phyloP scores from a whole-genome alignment of 1,139 yeast species.

The Sugiyamaella novakii region DNA sequence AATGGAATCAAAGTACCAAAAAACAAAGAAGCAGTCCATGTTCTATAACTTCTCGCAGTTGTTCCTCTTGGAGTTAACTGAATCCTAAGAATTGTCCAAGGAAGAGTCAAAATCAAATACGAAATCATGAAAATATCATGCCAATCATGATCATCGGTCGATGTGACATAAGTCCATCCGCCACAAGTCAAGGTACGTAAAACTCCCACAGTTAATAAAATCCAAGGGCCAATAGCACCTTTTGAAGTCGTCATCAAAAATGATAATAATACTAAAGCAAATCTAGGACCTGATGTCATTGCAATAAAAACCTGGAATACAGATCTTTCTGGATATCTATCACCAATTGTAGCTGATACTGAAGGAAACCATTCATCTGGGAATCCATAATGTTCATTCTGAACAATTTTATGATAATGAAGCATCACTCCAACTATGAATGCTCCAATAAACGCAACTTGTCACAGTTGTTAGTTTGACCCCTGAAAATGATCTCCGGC shows the following conservation, averaged over 20 bases:
- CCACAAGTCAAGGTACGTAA: conserved; percentile 92
- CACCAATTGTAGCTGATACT: conserved; percentile 96
- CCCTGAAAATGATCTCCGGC: conserved; percentile 6
- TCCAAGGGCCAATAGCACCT: conserved; percentile 48
- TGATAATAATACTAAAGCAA: conserved; percentile 65
- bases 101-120: conserved; percentile 83
- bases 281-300: conserved; percentile 65
- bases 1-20: conserved; percentile 76
- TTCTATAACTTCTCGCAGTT: conserved; percentile 55
- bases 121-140: conserved; percentile 95
- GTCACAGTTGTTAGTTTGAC: background rate
- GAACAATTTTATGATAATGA: conserved; percentile 84
- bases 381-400: conserved; percentile 81
- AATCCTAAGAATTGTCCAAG: conserved; percentile 78
- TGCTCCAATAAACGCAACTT: conserved; percentile 69
- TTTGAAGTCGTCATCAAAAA: conserved; percentile 48
- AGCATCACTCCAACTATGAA: conserved; percentile 68
- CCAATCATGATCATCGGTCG: conserved; percentile 95
- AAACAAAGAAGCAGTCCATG: conserved; percentile 58
- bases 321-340: conserved; percentile 92
- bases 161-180: conserved; percentile 97
- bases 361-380: conserved; percentile 99
- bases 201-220: conserved; percentile 60
- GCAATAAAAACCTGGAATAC: conserved; percentile 77
- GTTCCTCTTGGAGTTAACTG: conserved; percentile 55